Conservation (phyloP, 768 basidiomycete species). For the Daedaleopsis nitida region DNA sequence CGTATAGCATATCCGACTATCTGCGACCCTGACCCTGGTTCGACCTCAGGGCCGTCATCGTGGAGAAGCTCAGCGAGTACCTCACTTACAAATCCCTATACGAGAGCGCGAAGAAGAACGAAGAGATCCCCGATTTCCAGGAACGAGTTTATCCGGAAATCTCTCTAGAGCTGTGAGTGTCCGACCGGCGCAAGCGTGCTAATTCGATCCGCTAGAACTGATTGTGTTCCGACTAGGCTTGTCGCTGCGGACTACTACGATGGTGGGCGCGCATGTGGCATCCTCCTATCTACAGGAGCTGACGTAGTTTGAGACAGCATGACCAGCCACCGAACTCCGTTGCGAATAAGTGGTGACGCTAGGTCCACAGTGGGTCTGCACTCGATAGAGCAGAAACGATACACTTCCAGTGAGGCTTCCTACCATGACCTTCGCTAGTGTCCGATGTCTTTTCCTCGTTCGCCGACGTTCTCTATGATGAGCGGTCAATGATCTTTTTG, state of each 20-base stretch:
- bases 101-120: slow-evolving; percentile 69
- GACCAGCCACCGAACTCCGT: too few species aligned
- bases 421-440: too few species aligned
- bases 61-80: slow-evolving; percentile 89
- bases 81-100: slow-evolving; percentile 85
- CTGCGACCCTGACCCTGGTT: neutral
- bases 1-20: neutral
- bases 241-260: slow-evolving; percentile 19
- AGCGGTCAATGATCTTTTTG: too few species aligned
- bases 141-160: slow-evolving; percentile 88
- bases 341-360: too few species aligned
- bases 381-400: too few species aligned
- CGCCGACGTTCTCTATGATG: too few species aligned
- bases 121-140: slow-evolving; percentile 82
- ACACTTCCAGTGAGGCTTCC: too few species aligned
- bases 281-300: neutral
- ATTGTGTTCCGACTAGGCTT: neutral
- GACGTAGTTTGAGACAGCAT: neutral
- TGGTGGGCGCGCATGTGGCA: neutral
- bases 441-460: too few species aligned
- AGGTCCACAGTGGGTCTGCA: too few species aligned
- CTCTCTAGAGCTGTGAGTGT: slow-evolving; percentile 82
- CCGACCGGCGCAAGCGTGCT: neutral
- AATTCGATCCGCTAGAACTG: neutral
- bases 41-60: slow-evolving; percentile 53